Evolutionary conservation across 306 rosid species (phyloP), one percentile per base, ranked within the genome.

Genomic region (Vigna mungo): DNA sequence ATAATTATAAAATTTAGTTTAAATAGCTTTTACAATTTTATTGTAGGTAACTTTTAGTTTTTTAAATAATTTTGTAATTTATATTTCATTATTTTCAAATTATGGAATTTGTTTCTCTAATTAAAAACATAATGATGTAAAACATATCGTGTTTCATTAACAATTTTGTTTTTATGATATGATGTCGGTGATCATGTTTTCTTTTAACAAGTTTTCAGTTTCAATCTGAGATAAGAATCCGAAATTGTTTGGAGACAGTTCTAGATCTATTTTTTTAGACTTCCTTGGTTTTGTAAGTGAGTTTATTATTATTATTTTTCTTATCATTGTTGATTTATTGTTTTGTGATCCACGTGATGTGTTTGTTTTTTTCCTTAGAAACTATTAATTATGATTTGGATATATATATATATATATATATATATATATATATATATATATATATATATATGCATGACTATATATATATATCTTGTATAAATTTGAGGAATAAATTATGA

Each of bases 131-230:
- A 52, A 52, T 9, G 32, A 0, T 55, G 61, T 12, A 54, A 54
- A 1, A 0, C n/a, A 56, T 21, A 21, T 56, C 36, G 3, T 30
- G 44, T 60, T 27, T 60, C 8, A 3, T 60, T 14, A 2, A 2
- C 67, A 60, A 0, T 13, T 59, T 56, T 2, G 23, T 47, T 12
- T 12, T 54, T 8, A 32, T 64, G 3, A 51, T 66, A 21, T 21
- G 6, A 52, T 11, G 74, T 64, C 73, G 81, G 69, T 78, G 75
- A 49, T 44, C 32, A 25, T 67, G 7, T 74, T 1, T 34, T 34
- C 9, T 76, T 32, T 64, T 62, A 13, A 46, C 46, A 20, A 6
- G 13, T 21, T 21, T 21, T 21, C 23, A 21, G 23, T 21, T 21
- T 21, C 23, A 21, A 21, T 21, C 1, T 21, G 23, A 21, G 23